phyloP scores from a whole-genome alignment of 768 basidiomycete species.

The Pisolithus albus region DNA sequence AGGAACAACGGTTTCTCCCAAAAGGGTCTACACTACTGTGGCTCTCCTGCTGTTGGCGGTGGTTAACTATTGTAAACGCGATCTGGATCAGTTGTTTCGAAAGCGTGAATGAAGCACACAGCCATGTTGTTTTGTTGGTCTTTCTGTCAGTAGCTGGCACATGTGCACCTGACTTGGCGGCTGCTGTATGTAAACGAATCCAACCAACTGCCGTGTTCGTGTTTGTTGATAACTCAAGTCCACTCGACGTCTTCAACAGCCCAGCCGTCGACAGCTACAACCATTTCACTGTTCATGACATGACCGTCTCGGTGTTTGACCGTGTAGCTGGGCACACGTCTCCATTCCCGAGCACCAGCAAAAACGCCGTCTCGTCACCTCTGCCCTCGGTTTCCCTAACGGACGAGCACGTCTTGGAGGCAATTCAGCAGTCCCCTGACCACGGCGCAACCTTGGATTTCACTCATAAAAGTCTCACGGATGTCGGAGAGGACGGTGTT shows the following conservation, averaged over 20 bases:
- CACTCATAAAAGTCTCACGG: constrained; percentile 68
- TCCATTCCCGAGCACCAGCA: constrained; percentile 19
- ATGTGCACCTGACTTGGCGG: background rate
- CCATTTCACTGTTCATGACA: constrained; percentile 8
- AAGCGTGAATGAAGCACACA: too few relatives aligned
- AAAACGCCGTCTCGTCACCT: constrained; percentile 22
- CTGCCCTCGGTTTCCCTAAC: constrained; percentile 39
- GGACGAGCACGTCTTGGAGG: constrained; percentile 56
- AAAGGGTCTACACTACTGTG: background rate
- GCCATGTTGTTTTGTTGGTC: too few relatives aligned
- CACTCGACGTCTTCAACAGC: constrained; percentile 14
- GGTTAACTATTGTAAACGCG: too few relatives aligned
- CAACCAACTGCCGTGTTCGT: constrained; percentile 8
- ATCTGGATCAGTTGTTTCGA: too few relatives aligned
- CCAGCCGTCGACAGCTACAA: constrained; percentile 5
- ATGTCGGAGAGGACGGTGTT: constrained; percentile 69
- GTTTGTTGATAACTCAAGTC: constrained; percentile 17
- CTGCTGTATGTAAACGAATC: constrained; percentile 24
- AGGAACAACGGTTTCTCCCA: too few relatives aligned
- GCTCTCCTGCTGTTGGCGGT: background rate
- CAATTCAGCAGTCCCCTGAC: constrained; percentile 62
- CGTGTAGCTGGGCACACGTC: constrained; percentile 24
- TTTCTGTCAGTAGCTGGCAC: too few relatives aligned
- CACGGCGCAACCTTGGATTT: constrained; percentile 80
- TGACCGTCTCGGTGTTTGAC: constrained; percentile 27